Conservation (phyloP, 164 flowering plant species). For the Nelumbo lutea region DNA sequence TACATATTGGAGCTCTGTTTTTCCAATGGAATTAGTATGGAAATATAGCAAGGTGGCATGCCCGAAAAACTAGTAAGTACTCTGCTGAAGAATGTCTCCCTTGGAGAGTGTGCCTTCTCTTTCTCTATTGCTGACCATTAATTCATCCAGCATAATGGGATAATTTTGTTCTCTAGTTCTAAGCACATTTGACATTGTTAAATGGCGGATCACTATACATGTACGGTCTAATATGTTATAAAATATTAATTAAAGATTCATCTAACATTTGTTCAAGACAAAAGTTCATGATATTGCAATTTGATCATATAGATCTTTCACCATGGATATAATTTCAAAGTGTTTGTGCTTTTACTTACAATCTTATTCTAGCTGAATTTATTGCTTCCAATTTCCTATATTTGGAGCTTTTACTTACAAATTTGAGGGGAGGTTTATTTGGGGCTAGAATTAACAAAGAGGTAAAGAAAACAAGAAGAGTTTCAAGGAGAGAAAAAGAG, state of each 20-base stretch:
- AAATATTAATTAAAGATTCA: neutral
- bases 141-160: neutral
- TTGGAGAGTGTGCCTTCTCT: slow-evolving; percentile 1
- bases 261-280: neutral
- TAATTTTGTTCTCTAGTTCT: too few relatives aligned
- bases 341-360: neutral
- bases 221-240: neutral
- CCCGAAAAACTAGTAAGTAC: slow-evolving; percentile 36
- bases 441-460: too few relatives aligned
- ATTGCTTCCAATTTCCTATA: neutral
- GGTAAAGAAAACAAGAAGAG: too few relatives aligned
- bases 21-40: slow-evolving; percentile 81
- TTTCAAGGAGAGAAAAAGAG: too few relatives aligned
- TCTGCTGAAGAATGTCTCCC: slow-evolving; percentile 6
- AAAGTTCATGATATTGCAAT: neutral
- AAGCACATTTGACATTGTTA: too few relatives aligned
- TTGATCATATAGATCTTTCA: neutral
- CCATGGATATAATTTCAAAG: too few relatives aligned
- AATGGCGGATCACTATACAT: neutral
- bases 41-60: slow-evolving; percentile 60
- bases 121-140: neutral
- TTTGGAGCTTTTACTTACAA: neutral
- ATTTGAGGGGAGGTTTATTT: too few relatives aligned
- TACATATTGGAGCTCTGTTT: slow-evolving; percentile 45
- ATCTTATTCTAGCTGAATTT: too few relatives aligned